These are phyloP conservation scores for Saturnispora besseyi DNA, from an alignment of 805 yeast species.

Conservation along the genomic window DNA sequence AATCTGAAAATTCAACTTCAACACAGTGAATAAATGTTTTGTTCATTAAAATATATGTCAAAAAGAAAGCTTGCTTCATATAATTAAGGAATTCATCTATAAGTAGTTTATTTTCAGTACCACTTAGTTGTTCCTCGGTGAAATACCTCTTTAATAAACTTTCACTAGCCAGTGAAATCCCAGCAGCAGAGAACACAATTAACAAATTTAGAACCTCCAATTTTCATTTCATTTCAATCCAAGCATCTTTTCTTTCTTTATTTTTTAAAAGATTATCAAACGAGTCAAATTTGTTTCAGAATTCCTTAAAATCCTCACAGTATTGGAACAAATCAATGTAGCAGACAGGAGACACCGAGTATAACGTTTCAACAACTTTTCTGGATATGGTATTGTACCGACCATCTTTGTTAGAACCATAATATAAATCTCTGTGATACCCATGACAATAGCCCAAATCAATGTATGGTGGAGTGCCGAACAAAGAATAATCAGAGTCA, in stretches of 20 bases:
- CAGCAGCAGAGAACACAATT: background rate
- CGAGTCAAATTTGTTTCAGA: background rate
- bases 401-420: background rate
- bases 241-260: conserved; percentile 1
- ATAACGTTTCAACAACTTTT: background rate
- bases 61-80: conserved; percentile 3
- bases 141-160: background rate
- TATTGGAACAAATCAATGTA: background rate
- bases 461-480: conserved; percentile 10
- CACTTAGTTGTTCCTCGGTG: background rate
- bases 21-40: background rate
- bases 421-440: background rate
- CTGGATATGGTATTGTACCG: background rate
- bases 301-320: background rate
- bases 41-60: background rate
- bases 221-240: conserved; percentile 6
- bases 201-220: conserved; percentile 5
- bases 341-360: background rate
- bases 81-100: background rate
- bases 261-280: background rate
- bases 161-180: background rate
- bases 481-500: conserved; percentile 12
- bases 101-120: background rate
- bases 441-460: conserved; percentile 12
- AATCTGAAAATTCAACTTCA: background rate